phyloP scores from a whole-genome alignment of 2,329 filamentous ascomycete genomes.

The Colletotrichum salicis region DNA sequence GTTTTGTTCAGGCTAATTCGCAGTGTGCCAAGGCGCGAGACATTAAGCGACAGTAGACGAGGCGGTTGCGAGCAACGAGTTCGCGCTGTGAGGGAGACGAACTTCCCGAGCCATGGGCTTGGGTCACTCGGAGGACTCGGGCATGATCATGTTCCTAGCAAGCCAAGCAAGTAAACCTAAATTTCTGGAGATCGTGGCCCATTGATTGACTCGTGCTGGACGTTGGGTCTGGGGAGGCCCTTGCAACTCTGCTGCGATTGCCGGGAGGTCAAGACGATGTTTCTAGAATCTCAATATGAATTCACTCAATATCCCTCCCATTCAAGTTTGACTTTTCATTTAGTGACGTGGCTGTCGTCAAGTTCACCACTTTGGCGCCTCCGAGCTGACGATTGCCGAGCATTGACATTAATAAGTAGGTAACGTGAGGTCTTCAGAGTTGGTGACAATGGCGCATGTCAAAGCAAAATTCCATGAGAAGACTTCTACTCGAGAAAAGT shows the following conservation, averaged over 20 bases:
- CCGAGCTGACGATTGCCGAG: neutral
- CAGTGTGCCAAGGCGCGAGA: neutral
- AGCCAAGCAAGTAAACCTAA: conserved; percentile 3
- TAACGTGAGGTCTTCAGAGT: neutral
- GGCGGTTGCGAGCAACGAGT: neutral
- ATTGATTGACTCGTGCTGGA: conserved; percentile 14
- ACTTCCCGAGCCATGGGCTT: neutral
- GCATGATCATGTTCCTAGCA: conserved; percentile 9
- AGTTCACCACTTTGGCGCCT: neutral
- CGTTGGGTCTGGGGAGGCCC: conserved; percentile 5
- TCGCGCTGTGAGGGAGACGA: neutral
- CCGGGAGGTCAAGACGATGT: neutral
- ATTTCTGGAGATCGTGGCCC: conserved; percentile 3
- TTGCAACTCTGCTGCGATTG: neutral
- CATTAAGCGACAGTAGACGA: too few relatives aligned
- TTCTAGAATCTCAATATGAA: conserved; percentile 8
- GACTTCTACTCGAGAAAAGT: neutral
- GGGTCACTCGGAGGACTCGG: conserved; percentile 4
- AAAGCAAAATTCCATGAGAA: neutral
- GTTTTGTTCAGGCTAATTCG: neutral
- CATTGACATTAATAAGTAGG: neutral
- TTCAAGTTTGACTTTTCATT: neutral
- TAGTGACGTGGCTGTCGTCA: neutral
- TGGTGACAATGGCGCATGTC: too few relatives aligned
- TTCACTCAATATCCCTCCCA: neutral